Evolutionary conservation across 2,329 filamentous ascomycete species (phyloP), one percentile per base, ranked within the genome.

Genomic region (Parastagonospora avenae): DNA sequence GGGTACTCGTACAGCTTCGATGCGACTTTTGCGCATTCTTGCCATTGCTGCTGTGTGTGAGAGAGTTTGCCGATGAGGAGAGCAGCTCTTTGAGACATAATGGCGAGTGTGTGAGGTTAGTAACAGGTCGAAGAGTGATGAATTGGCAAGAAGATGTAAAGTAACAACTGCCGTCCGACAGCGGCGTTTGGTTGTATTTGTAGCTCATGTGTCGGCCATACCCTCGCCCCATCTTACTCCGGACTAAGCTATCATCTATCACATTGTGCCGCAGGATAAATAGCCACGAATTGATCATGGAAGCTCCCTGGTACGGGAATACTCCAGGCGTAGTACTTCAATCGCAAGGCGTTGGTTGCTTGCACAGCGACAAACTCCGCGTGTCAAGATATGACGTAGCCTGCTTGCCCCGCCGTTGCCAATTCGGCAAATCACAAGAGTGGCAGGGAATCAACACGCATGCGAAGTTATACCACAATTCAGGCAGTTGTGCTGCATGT

Each of bases 1-100:
- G 77, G 75, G 63, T 83, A 85, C 71, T 85, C 81, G 77, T 82
- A 55, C 4, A 68, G 59, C 45, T 70, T 71, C 6, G 68, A 68
- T 2, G 68, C 64, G 15, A 73, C 38, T 9, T 67, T 67, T 15
- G 62, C 60, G 16, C 71, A 62, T 5, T 71, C 70, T 50, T 79
- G 63, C 79, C 79, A 80, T 55, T 80, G 77, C 56, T 76, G 76
- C 19, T 70, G 63, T 12, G 78, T 70, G 55, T 80, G 77, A 2
- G 67, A 62, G 41, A 81, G 73, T 24, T 70, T 67, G 24, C 78
- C 78, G 40, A 80, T 76, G 10, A 81, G 70, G 12, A 81, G 72
- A 15, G 76, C 77, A 44, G 65, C 67, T 54, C 67, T 64, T 64
- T 68, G 57, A 19, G 69, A 50, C 71, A 74, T 73, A 28, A 33